Percentiles rank a stretch among this genome's conserved stretches.
phyloP scores from a whole-genome alignment of 371 early-diverging fungal genomes.

The Mucor racemosus region DNA sequence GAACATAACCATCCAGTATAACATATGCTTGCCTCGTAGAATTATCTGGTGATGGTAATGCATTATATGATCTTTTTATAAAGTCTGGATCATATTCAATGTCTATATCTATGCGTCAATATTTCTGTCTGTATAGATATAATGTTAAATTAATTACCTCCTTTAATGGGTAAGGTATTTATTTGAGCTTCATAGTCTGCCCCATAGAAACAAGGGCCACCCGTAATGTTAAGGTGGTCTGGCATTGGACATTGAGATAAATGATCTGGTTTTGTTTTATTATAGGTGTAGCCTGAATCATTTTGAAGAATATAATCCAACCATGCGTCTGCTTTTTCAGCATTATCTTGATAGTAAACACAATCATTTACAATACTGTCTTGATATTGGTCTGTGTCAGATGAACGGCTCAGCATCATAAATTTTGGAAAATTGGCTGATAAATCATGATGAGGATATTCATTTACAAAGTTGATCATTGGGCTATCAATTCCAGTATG shows the following conservation, averaged over 20 bases:
- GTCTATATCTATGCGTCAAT: constrained; percentile 23
- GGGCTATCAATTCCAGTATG: background rate
- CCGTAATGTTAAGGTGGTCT: constrained; percentile 31
- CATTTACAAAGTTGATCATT: constrained; percentile 33
- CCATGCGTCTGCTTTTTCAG: constrained; percentile 43
- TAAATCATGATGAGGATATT: constrained; percentile 46
- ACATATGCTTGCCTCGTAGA: constrained; percentile 41
- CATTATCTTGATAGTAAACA: constrained; percentile 31
- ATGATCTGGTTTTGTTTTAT: background rate
- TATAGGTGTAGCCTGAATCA: constrained; percentile 42
- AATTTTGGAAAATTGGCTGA: constrained; percentile 53
- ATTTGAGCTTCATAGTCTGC: constrained; percentile 10
- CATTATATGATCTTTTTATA: constrained; percentile 26
- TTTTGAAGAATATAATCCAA: constrained; percentile 31
- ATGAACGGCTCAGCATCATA: constrained; percentile 33
- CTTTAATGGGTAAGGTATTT: constrained; percentile 26
- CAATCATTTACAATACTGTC: constrained; percentile 36
- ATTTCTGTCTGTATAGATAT: background rate
- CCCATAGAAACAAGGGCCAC: constrained; percentile 45
- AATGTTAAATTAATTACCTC: constrained; percentile 27
- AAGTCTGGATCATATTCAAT: constrained; percentile 33
- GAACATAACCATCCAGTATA: constrained; percentile 42
- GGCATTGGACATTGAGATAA: constrained; percentile 47
- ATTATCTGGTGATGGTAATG: constrained; percentile 29
- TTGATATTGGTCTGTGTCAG: constrained; percentile 18